phyloP scores from a whole-genome alignment of 257 asterid genomes.

The Solanum megistacrolobum region DNA sequence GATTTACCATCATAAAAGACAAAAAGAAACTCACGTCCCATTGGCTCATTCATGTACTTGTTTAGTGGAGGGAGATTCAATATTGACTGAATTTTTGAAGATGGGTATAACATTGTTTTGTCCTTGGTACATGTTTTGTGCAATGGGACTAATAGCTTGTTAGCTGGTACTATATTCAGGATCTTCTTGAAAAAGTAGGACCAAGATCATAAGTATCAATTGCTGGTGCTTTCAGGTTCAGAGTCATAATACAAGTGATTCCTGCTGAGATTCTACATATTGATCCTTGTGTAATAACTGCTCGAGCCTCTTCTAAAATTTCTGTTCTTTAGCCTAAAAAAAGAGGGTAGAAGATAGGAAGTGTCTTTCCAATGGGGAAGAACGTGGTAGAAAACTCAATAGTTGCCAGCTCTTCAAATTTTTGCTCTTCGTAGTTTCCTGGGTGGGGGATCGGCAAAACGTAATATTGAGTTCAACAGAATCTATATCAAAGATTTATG shows the following conservation, averaged over 20 bases:
- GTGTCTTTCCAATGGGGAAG: not conserved
- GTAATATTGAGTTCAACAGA: not conserved
- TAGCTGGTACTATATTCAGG: not conserved
- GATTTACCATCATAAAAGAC: not conserved
- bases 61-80: not conserved
- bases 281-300: not conserved
- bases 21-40: not conserved
- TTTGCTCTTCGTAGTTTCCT: not conserved
- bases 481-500: not conserved
- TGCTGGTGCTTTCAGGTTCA: not conserved
- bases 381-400: not conserved
- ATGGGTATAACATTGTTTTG: not conserved
- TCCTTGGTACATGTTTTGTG: not conserved
- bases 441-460: not conserved
- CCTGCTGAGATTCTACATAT: not conserved
- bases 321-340: not conserved
- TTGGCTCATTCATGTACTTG: not conserved
- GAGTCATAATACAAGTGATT: not conserved
- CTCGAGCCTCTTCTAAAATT: not conserved
- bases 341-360: not conserved
- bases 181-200: not conserved
- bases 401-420: not conserved
- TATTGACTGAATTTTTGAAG: not conserved
- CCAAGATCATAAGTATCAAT: not conserved
- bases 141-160: not conserved